phyloP scores from a whole-genome alignment of 148 eudicot species.

The Amaranthus palmeri region DNA sequence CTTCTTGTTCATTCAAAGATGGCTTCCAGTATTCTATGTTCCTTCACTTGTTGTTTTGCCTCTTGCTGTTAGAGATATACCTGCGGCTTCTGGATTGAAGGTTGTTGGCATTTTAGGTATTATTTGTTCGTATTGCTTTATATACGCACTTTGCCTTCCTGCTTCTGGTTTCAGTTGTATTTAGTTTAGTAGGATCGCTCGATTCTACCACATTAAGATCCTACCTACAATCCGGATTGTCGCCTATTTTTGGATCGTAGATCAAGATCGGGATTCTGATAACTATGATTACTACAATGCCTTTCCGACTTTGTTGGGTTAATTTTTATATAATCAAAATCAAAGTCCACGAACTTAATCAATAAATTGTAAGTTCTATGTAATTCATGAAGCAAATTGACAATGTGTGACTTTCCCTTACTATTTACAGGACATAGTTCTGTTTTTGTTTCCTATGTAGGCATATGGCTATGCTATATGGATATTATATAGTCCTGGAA shows the following conservation, averaged over 20 bases:
- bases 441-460: not conserved
- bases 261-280: too few relatives aligned
- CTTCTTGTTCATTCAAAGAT: constrained; percentile 84
- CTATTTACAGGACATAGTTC: not conserved
- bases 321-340: too few relatives aligned
- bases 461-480: not conserved
- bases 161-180: not conserved
- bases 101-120: constrained; percentile 77
- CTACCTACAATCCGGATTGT: too few relatives aligned
- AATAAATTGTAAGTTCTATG: not conserved
- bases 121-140: not conserved
- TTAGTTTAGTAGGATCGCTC: not conserved
- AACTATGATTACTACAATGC: not conserved
- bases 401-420: not conserved
- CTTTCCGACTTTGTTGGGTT: not conserved
- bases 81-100: constrained; percentile 86
- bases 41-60: constrained; percentile 93
- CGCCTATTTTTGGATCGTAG: too few relatives aligned
- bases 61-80: constrained; percentile 84
- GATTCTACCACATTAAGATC: too few relatives aligned
- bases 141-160: not conserved
- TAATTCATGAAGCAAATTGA: not conserved
- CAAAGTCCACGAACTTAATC: too few relatives aligned
- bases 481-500: not conserved
- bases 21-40: constrained; percentile 97